Evolutionary conservation across 345 rosid species (phyloP).

Genomic region (Hypericum androsaemum): DNA sequence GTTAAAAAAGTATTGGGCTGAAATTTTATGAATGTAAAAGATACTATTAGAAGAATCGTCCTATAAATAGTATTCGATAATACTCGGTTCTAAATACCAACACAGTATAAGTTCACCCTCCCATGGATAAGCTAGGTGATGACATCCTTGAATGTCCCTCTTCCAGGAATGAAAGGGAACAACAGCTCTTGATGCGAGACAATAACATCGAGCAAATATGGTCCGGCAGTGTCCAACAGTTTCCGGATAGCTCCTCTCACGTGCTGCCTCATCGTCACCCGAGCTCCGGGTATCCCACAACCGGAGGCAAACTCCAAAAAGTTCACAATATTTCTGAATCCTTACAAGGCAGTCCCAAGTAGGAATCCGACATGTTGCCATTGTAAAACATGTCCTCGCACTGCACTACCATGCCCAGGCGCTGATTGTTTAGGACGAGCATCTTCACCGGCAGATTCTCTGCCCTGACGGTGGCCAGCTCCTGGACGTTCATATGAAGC

Average conservation of each 20-base stretch:
- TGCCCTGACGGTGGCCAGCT: not conserved
- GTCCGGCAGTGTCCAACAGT: not conserved
- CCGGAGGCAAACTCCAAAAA: not conserved
- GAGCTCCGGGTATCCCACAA: too few species aligned
- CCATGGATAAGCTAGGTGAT: too few species aligned
- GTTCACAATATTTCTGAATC: not conserved
- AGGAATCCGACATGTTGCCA: too few species aligned
- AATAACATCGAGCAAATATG: conserved; percentile 1
- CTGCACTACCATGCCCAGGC: conserved; percentile 1
- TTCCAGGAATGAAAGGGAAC: not conserved
- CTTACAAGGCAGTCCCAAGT: not conserved
- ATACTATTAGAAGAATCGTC: too few species aligned
- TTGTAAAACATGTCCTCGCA: not conserved
- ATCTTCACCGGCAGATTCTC: conserved; percentile 1
- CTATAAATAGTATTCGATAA: too few species aligned
- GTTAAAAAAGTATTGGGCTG: too few species aligned
- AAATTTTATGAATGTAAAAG: too few species aligned
- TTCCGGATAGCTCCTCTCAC: too few species aligned
- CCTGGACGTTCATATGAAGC: conserved; percentile 2
- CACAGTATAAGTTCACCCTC: too few species aligned
- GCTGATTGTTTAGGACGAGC: not conserved
- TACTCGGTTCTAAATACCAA: too few species aligned
- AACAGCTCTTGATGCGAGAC: too few species aligned
- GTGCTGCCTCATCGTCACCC: too few species aligned
- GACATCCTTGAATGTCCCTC: not conserved